Evolutionary conservation across 352 stramenopile species (phyloP).

Genomic region (Phytophthora sp.): DNA sequence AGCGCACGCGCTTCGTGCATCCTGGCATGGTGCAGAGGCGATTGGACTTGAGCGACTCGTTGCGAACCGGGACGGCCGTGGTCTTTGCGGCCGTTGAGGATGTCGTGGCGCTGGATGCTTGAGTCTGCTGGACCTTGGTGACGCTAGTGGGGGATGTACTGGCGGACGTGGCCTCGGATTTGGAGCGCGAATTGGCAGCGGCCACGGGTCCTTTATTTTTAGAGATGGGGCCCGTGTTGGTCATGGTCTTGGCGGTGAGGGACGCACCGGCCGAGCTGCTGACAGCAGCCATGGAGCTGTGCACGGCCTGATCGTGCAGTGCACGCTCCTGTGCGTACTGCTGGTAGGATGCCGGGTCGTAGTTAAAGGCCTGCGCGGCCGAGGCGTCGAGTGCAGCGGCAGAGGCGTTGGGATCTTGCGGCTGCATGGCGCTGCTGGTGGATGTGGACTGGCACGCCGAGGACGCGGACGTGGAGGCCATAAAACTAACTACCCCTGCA

Average conservation of each 20-base stretch:
- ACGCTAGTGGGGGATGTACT: slow-evolving; percentile 35
- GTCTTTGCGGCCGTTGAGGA: slow-evolving; percentile 12
- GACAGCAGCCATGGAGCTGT: slow-evolving; percentile 33
- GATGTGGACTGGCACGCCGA: slow-evolving; percentile 33
- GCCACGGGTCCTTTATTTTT: slow-evolving; percentile 18
- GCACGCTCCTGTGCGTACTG: slow-evolving; percentile 51
- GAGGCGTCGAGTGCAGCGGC: slow-evolving; percentile 39
- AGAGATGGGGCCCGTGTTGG: slow-evolving; percentile 3
- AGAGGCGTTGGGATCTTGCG: slow-evolving; percentile 33
- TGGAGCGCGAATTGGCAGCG: slow-evolving; percentile 16
- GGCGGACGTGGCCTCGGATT: slow-evolving; percentile 24
- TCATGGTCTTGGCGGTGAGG: slow-evolving; percentile 13
- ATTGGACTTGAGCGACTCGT: slow-evolving; percentile 79
- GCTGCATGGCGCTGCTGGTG: slow-evolving; percentile 38
- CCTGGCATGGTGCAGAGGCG: slow-evolving; percentile 82
- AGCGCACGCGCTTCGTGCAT: slow-evolving; percentile 86
- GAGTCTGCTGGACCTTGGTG: slow-evolving; percentile 20
- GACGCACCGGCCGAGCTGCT: background rate
- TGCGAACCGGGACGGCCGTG: slow-evolving; percentile 30
- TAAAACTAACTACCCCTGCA: slow-evolving; percentile 61
- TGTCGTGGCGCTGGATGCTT: background rate
- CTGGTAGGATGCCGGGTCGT: slow-evolving; percentile 55
- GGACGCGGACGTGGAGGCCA: slow-evolving; percentile 56
- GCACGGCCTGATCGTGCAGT: slow-evolving; percentile 43
- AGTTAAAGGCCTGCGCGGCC: slow-evolving; percentile 45